phyloP scores from a whole-genome alignment of 73 alveolate species.

The Halteria grandinella region DNA sequence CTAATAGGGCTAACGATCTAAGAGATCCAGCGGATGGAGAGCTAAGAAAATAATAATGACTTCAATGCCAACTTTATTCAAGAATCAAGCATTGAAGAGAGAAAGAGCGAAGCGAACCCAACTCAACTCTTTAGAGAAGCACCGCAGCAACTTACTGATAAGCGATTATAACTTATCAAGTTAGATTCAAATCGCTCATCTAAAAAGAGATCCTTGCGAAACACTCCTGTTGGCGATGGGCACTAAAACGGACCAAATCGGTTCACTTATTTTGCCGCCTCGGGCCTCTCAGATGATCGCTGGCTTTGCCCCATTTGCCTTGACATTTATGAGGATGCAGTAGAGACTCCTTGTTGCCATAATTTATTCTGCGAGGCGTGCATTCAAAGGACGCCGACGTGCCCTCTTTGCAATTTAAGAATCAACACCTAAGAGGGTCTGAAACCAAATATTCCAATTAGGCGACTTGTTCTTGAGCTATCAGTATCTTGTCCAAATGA shows the following conservation, averaged over 20 bases:
- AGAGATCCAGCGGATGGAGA: no score
- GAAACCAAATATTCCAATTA: slow-evolving; percentile 74
- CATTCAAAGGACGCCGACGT: slow-evolving; percentile 39
- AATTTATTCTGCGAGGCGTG: slow-evolving; percentile 77
- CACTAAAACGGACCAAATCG: slow-evolving; percentile 8
- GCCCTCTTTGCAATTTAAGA: slow-evolving; percentile 72
- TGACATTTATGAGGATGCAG: slow-evolving; percentile 76
- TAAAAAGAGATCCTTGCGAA: not conserved
- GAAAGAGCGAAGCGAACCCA: no score
- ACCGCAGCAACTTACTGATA: no score
- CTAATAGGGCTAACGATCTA: no score
- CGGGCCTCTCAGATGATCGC: slow-evolving; percentile 72
- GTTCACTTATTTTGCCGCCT: slow-evolving; percentile 67
- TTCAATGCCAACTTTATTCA: no score
- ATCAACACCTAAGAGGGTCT: slow-evolving; percentile 44
- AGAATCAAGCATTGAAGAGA: no score
- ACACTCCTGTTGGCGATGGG: not conserved
- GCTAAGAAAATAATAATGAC: no score
- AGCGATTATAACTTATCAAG: no score
- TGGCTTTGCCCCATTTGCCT: slow-evolving; percentile 83
- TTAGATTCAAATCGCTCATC: no score
- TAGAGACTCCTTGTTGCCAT: slow-evolving; percentile 83
- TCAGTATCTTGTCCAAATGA: slow-evolving; percentile 60
- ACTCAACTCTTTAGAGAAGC: no score
- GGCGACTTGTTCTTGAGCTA: slow-evolving; percentile 72